phyloP scores from a whole-genome alignment of 1,284 basidiomycete genomes.

The Microbotryum scabiosae region DNA sequence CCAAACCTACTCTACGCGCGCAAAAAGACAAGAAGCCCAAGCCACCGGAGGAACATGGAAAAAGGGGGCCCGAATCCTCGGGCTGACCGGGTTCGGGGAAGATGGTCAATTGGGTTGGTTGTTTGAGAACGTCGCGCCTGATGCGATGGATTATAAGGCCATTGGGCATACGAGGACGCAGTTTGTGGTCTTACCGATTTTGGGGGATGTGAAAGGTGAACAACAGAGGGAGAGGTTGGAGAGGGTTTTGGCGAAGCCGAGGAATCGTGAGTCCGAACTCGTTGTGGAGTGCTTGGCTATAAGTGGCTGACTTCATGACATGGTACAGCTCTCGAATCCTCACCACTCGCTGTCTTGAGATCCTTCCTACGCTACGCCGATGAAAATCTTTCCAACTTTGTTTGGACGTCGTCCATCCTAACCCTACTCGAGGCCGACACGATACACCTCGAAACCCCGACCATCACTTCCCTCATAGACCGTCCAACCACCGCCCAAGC shows the following conservation, averaged over 20 bases:
- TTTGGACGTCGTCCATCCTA: not conserved
- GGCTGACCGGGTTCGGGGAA: not conserved
- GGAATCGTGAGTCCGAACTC: not conserved
- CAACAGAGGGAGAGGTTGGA: not conserved
- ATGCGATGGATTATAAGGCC: conserved; percentile 1
- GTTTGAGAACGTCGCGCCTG: conserved; percentile 9
- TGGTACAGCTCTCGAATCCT: not conserved
- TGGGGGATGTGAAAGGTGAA: not conserved
- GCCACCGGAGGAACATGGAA: not conserved
- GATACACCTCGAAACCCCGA: too few species aligned
- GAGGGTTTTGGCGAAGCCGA: not conserved
- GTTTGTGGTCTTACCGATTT: not conserved
- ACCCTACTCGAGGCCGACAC: not conserved
- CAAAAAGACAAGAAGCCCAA: not conserved
- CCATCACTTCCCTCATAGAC: too few species aligned
- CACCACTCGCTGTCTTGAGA: not conserved
- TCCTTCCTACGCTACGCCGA: conserved; percentile 2
- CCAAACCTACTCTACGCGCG: not conserved
- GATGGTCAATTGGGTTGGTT: conserved; percentile 2
- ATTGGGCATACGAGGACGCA: not conserved
- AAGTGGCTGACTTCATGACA: not conserved
- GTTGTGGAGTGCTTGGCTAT: not conserved
- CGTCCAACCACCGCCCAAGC: too few species aligned
- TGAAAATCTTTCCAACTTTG: not conserved
- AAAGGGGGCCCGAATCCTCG: conserved; percentile 2